A percentile compares a stretch with the other conserved stretches of the same genome.
Evolutionary conservation across 345 rosid genomes (phyloP).

Genomic region (Gossypium sturtianum): DNA sequence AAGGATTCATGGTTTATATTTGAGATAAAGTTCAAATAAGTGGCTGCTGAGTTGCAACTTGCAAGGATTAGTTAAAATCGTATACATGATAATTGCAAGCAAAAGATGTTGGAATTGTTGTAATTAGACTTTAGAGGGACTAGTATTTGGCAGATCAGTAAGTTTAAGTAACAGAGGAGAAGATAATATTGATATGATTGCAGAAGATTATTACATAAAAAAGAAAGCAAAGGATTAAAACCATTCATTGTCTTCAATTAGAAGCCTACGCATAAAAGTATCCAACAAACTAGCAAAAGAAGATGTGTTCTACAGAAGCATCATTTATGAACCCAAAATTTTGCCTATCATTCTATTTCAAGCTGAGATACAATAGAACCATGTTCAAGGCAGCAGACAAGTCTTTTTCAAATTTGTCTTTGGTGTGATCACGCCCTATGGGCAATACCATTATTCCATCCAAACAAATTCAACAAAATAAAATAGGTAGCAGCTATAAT

Average conservation of each 20-base stretch:
- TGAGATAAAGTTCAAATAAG: background rate
- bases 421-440: too few species aligned
- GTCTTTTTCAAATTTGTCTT: background rate
- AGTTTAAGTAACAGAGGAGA: background rate
- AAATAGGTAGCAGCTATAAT: background rate
- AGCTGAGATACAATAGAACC: background rate
- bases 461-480: slow-evolving; percentile 2
- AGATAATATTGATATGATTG: background rate
- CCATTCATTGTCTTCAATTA: background rate
- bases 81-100: background rate
- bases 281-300: background rate
- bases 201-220: background rate
- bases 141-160: background rate
- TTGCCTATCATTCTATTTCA: background rate
- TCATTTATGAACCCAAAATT: background rate
- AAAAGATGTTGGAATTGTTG: background rate
- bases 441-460: background rate
- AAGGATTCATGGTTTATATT: background rate
- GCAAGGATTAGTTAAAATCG: background rate
- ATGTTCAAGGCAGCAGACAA: background rate
- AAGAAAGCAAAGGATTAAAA: background rate
- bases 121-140: background rate
- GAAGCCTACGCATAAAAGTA: background rate
- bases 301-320: background rate
- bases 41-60: background rate